Evolutionary conservation across 345 rosid genomes (phyloP).

Genomic region (Gynandropsis gynandra): DNA sequence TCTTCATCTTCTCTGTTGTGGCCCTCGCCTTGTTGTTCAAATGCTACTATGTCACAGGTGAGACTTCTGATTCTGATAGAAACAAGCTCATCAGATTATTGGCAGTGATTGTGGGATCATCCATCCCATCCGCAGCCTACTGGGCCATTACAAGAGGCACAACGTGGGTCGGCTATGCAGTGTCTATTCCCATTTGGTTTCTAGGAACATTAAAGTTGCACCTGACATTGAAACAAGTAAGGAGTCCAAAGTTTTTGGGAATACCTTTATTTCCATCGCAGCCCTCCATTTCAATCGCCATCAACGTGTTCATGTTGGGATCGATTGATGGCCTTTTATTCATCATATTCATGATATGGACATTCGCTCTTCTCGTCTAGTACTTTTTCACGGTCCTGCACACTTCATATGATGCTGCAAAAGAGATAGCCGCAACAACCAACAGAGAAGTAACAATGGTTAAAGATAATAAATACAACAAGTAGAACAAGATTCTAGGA

Average conservation of each 20-base stretch:
- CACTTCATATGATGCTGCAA: conserved; percentile 39
- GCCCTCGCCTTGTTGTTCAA: conserved; percentile 50
- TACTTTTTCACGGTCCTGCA: conserved; percentile 38
- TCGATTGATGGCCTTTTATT: conserved; percentile 44
- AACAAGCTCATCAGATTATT: conserved; percentile 34
- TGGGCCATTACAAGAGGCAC: conserved; percentile 34
- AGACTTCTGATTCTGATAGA: conserved; percentile 30
- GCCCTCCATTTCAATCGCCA: conserved; percentile 43
- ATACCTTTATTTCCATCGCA: conserved; percentile 66
- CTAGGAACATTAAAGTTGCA: conserved; percentile 37
- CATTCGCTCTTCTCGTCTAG: conserved; percentile 28
- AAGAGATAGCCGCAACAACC: conserved; percentile 16
- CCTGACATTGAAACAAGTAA: conserved; percentile 36
- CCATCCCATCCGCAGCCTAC: conserved; percentile 31
- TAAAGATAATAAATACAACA: background rate
- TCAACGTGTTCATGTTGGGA: conserved; percentile 49
- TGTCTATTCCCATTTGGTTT: conserved; percentile 47
- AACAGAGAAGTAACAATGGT: conserved; percentile 4
- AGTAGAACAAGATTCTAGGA: background rate
- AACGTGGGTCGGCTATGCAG: conserved; percentile 42
- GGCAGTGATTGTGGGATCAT: conserved; percentile 33
- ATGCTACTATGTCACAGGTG: conserved; percentile 42
- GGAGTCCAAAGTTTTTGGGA: conserved; percentile 53
- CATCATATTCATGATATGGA: conserved; percentile 41
- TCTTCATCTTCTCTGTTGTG: conserved; percentile 51